Evolutionary conservation across 306 rosid species (phyloP).

Genomic region (Alnus glutinosa): DNA sequence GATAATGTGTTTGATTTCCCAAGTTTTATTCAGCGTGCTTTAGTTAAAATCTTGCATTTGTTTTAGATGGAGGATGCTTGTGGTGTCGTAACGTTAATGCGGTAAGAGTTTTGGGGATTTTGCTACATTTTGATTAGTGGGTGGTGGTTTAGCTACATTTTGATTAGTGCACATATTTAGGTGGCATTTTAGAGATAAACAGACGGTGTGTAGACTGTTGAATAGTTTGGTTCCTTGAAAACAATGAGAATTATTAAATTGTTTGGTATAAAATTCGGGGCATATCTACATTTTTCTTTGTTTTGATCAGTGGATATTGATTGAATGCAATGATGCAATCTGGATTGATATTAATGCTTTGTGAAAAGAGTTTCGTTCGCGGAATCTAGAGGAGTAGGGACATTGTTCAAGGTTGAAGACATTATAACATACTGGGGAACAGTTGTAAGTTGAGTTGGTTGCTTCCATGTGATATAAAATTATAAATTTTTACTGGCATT

Average conservation of each 20-base stretch:
- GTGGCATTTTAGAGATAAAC: background rate
- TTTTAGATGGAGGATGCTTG: background rate
- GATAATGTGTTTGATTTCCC: background rate
- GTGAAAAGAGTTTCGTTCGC: background rate
- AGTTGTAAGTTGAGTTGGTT: background rate
- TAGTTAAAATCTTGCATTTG: background rate
- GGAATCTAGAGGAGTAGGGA: background rate
- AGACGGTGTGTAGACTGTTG: background rate
- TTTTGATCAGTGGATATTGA: background rate
- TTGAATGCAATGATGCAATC: background rate
- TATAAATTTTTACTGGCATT: background rate
- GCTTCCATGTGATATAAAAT: background rate
- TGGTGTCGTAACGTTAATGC: background rate
- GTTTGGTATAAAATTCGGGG: too few relatives aligned
- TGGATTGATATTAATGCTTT: background rate
- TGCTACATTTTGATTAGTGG: background rate
- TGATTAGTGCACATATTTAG: background rate
- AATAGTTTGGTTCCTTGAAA: background rate
- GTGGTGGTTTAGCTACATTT: background rate
- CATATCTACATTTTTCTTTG: background rate
- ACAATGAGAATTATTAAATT: too few relatives aligned
- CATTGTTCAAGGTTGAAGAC: too few relatives aligned
- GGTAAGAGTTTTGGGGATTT: background rate
- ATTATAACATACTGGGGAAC: too few relatives aligned
- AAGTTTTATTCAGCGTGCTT: background rate